Conservation (phyloP, 1,139 yeast species). For the Debaryomyces sp. region DNA sequence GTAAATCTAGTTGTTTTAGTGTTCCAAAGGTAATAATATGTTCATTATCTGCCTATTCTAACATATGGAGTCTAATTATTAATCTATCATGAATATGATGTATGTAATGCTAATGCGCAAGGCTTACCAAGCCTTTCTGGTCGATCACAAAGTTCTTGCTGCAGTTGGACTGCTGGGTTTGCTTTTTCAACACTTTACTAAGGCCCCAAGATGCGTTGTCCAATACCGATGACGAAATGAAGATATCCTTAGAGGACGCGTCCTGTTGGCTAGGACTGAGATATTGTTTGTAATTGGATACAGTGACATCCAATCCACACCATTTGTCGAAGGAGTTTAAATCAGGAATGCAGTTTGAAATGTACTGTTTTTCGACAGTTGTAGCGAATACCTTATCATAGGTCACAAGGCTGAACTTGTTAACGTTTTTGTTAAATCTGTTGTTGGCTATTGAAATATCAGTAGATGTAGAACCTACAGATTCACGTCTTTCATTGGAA, state of each 20-base stretch:
- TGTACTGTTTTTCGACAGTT: constrained; percentile 38
- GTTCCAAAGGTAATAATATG: neutral
- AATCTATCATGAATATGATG: neutral
- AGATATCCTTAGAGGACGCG: constrained; percentile 6
- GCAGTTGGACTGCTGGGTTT: constrained; percentile 9
- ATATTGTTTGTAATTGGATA: constrained; percentile 27
- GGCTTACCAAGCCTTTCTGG: constrained; percentile 37
- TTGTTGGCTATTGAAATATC: neutral
- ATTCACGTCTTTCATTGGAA: constrained; percentile 14
- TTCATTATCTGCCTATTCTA: neutral
- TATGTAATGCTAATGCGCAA: neutral
- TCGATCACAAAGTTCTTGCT: constrained; percentile 35
- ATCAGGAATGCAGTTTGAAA: constrained; percentile 42
- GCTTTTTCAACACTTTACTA: neutral
- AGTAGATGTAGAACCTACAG: constrained; percentile 11
- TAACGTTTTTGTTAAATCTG: constrained; percentile 13
- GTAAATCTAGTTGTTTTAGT: neutral
- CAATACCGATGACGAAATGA: neutral
- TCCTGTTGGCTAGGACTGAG: constrained; percentile 3
- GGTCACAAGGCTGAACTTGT: constrained; percentile 25
- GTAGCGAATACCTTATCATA: constrained; percentile 27
- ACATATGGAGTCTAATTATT: neutral
- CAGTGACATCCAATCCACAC: constrained; percentile 34
- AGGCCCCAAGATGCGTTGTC: neutral
- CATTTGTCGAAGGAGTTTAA: constrained; percentile 46